phyloP scores from a whole-genome alignment of 176 grass and related monocot species.

The Themeda triandra region DNA sequence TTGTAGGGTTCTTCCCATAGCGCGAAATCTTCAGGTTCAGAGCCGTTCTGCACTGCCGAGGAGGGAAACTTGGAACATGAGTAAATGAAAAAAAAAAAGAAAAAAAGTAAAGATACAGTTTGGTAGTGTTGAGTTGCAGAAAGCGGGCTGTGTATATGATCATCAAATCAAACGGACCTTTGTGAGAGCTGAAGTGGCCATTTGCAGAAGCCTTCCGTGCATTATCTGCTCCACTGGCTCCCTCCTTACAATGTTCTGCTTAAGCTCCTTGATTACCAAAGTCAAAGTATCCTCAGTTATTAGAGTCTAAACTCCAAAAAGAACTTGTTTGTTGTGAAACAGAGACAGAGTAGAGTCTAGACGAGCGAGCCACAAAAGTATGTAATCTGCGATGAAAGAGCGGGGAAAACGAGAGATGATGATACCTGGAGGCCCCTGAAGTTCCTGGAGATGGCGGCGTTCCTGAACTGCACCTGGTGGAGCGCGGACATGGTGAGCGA shows the following conservation, averaged over 20 bases:
- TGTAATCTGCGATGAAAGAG: background rate
- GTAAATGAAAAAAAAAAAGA: background rate
- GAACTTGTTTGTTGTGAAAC: too few relatives aligned
- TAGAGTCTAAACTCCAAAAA: background rate
- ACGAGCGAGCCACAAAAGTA: too few relatives aligned
- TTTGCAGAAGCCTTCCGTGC: constrained; percentile 59
- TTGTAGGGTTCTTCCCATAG: constrained; percentile 67
- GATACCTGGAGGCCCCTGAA: constrained; percentile 60
- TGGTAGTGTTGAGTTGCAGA: background rate
- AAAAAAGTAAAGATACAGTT: background rate
- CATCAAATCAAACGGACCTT: constrained; percentile 35
- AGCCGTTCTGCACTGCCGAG: constrained; percentile 57
- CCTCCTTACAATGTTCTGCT: constrained; percentile 27
- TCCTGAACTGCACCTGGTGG: constrained; percentile 59
- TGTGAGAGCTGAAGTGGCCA: constrained; percentile 51
- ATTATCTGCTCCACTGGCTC: constrained; percentile 62
- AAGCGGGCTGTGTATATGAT: background rate
- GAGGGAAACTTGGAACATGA: constrained; percentile 24
- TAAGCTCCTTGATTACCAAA: constrained; percentile 48
- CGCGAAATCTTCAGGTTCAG: constrained; percentile 26
- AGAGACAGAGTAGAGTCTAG: too few relatives aligned
- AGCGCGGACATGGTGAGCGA: constrained; percentile 76
- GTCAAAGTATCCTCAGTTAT: background rate
- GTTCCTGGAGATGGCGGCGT: constrained; percentile 29
- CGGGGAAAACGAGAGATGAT: background rate